Base-by-base conservation (phyloP, 2,329 filamentous ascomycete genomes). In the Epichloe typhina region DNA sequence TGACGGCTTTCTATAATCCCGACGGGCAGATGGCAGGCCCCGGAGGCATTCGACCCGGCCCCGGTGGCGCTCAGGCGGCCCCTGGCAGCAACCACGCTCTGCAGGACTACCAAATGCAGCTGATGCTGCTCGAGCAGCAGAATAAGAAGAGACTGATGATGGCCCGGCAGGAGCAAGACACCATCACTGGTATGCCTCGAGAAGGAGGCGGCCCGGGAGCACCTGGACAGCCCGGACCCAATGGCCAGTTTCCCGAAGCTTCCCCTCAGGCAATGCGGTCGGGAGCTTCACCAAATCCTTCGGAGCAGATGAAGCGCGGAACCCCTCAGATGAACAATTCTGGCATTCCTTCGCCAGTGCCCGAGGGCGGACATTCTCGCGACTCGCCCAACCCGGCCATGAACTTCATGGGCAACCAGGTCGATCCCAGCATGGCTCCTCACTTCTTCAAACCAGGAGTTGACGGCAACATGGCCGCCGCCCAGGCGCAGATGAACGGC, bases 81-180 rank as follows among this genome's bases (percentile, higher is more conserved):
- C 74, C 65, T 13, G 66, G 66, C 36, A 85, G 83, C 66, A 91
- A 88, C 63, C 86, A 90, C 64, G 86, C 86, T 21, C 73, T 91
- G 44, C 86, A 90, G 66, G 86, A 93, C 65, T 91, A 91, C 61
- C 86, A 91, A 70, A 90, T 90, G 86, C 86, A 91, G 65, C 70
- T 91, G 63, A 91, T 90, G 86, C 69, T 90, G 47, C 75, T 91
- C 15, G 86, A 91, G 67, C 86, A 90, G 67, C 86, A 91, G 68
- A 91, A 91, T 60, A 91, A 90, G 74, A 90, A 89, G 68, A 75
- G 86, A 17, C 73, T 91, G 46, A 82, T 89, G 73, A 88, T 89
- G 85, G 86, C 86, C 38, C 80, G 86, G 17, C 84, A 83, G 62
- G 81, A 89, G 63, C 86, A 91, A 65, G 87, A 90, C 53, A 74